phyloP scores from a whole-genome alignment of 106 monocot genomes.

The Hemerocallis citrina region DNA sequence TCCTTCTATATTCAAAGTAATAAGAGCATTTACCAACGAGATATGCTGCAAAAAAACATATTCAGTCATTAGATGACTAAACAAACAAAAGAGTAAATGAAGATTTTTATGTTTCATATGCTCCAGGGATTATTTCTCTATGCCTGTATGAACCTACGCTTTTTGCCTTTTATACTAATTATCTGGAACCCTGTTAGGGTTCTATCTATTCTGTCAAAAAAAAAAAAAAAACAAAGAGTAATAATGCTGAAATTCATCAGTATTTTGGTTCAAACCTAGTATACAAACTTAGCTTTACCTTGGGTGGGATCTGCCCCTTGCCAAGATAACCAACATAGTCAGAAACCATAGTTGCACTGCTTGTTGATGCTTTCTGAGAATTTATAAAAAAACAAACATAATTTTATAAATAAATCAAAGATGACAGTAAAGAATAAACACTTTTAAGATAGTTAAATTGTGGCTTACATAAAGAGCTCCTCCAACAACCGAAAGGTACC shows the following conservation, averaged over 20 bases:
- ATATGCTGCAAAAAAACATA: constrained; percentile 72
- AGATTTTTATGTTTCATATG: too few species aligned
- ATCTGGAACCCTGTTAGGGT: too few species aligned
- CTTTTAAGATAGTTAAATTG: constrained; percentile 3
- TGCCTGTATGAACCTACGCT: too few species aligned
- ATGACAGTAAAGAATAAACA: background rate
- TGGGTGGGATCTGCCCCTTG: constrained; percentile 98
- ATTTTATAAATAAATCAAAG: background rate
- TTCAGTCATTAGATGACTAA: background rate
- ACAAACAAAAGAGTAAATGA: background rate
- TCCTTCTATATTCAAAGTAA: constrained; percentile 94
- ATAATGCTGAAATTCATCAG: too few species aligned
- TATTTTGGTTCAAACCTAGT: background rate
- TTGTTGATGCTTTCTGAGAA: constrained; percentile 90
- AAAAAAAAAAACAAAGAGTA: too few species aligned
- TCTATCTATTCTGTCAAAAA: too few species aligned
- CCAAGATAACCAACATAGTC: constrained; percentile 96
- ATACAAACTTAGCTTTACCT: constrained; percentile 28
- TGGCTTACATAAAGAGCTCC: constrained; percentile 90
- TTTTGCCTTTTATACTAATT: too few species aligned
- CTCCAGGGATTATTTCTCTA: too few species aligned
- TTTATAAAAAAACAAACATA: background rate
- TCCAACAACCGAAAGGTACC: constrained; percentile 98
- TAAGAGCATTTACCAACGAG: constrained; percentile 77
- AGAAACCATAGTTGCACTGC: constrained; percentile 83